Evolutionary conservation across 2,329 filamentous ascomycete species (phyloP).

Genomic region (Arthrobotrys iridis): DNA sequence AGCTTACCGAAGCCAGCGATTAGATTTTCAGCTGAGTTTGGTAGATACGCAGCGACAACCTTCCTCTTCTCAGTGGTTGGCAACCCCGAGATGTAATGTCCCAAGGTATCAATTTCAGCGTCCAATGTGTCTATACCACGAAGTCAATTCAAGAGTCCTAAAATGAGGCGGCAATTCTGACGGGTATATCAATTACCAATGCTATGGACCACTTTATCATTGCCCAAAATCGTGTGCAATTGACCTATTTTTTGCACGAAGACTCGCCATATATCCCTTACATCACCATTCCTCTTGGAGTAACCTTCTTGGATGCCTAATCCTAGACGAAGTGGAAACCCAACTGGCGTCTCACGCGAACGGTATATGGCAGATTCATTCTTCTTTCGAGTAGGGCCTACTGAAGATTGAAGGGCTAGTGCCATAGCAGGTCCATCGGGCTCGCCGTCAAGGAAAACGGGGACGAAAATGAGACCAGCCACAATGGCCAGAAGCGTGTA

Average conservation of each 20-base stretch:
- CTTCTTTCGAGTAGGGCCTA: constrained; percentile 80
- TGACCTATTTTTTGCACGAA: constrained; percentile 67
- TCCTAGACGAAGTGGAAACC: constrained; percentile 79
- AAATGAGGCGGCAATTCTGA: not conserved
- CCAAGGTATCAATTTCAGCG: constrained; percentile 86
- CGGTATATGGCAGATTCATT: constrained; percentile 88
- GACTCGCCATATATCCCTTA: constrained; percentile 88
- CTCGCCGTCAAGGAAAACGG: constrained; percentile 76
- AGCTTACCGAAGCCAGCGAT: constrained; percentile 75
- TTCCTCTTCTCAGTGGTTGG: constrained; percentile 61
- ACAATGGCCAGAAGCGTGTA: constrained; percentile 76
- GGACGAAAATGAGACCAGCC: constrained; percentile 74
- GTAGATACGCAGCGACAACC: constrained; percentile 87
- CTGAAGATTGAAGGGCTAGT: constrained; percentile 82
- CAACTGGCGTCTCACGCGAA: constrained; percentile 83
- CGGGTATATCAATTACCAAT: constrained; percentile 30
- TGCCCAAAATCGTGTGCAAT: constrained; percentile 67
- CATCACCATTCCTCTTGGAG: constrained; percentile 78
- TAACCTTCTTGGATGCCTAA: constrained; percentile 62
- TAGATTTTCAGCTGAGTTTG: constrained; percentile 91
- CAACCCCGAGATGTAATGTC: constrained; percentile 71
- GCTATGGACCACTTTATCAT: constrained; percentile 68
- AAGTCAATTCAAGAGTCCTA: constrained; percentile 51
- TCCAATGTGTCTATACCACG: constrained; percentile 72
- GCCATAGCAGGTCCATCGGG: constrained; percentile 93